phyloP scores from a whole-genome alignment of 2,329 filamentous ascomycete species.

The Sclerotinia borealis region DNA sequence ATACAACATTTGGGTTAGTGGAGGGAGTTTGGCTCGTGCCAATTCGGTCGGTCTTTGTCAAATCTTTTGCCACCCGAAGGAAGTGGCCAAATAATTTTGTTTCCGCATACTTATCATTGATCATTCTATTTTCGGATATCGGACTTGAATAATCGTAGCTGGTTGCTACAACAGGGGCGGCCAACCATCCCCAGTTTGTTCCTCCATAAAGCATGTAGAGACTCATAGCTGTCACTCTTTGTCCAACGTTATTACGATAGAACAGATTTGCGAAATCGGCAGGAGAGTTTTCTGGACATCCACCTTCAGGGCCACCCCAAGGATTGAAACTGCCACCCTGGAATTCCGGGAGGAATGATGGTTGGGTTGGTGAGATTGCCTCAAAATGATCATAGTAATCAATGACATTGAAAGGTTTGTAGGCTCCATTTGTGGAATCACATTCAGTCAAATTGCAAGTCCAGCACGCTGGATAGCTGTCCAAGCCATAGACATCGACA shows the following conservation, averaged over 20 bases:
- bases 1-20: conserved; percentile 45
- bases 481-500: conserved; percentile 47
- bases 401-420: conserved; percentile 44
- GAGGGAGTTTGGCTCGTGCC: conserved; percentile 43
- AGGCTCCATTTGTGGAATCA: conserved; percentile 50
- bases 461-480: conserved; percentile 54
- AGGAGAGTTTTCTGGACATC: conserved; percentile 43
- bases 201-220: conserved; percentile 62
- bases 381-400: conserved; percentile 31
- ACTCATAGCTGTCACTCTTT: conserved; percentile 53
- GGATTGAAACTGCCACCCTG: conserved; percentile 55
- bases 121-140: conserved; percentile 40
- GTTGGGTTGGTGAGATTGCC: conserved; percentile 29
- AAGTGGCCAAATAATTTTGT: conserved; percentile 57
- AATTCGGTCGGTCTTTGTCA: conserved; percentile 48
- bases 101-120: conserved; percentile 56
- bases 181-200: conserved; percentile 54
- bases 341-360: conserved; percentile 51
- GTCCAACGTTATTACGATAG: conserved; percentile 55
- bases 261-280: conserved; percentile 58
- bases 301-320: conserved; percentile 50
- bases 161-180: conserved; percentile 50
- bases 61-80: conserved; percentile 49
- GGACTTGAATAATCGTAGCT: conserved; percentile 61
- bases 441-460: conserved; percentile 57